Conservation (phyloP, 192 early-diverging fungal species). For the Backusella macrospora region DNA sequence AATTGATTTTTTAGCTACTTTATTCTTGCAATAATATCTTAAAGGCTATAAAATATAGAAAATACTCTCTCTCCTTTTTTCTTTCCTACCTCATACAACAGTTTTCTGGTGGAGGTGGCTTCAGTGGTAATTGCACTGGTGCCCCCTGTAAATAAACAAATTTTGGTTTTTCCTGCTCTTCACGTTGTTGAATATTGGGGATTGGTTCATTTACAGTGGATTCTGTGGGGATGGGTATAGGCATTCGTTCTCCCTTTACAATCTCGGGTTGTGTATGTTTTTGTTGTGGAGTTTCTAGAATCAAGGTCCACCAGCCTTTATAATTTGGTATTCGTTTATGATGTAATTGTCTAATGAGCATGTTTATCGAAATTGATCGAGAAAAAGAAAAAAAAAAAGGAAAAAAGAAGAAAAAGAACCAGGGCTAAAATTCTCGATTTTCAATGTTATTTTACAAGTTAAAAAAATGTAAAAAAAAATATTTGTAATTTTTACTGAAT, state of each 20-base stretch:
- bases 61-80: neutral
- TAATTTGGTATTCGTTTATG: constrained; percentile 26
- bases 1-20: too few relatives aligned
- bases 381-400: neutral
- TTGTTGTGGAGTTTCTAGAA: constrained; percentile 9
- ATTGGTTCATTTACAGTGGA: neutral
- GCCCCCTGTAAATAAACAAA: neutral
- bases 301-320: constrained; percentile 26
- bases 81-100: constrained; percentile 19
- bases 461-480: neutral
- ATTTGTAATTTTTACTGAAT: neutral
- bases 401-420: neutral
- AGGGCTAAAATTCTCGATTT: neutral
- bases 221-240: neutral
- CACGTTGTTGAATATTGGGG: too few relatives aligned
- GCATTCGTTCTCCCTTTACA: neutral
- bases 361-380: neutral
- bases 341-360: constrained; percentile 12
- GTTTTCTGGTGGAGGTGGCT: constrained; percentile 15
- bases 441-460: neutral
- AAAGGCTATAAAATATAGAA: too few relatives aligned
- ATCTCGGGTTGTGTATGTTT: neutral
- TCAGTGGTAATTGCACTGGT: constrained; percentile 17
- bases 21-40: too few relatives aligned
- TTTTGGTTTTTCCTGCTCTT: neutral